A percentile compares a stretch with the other conserved stretches of the same genome.
Evolutionary conservation across 768 basidiomycete species (phyloP).

Genomic region (Antrodiella citrinella): DNA sequence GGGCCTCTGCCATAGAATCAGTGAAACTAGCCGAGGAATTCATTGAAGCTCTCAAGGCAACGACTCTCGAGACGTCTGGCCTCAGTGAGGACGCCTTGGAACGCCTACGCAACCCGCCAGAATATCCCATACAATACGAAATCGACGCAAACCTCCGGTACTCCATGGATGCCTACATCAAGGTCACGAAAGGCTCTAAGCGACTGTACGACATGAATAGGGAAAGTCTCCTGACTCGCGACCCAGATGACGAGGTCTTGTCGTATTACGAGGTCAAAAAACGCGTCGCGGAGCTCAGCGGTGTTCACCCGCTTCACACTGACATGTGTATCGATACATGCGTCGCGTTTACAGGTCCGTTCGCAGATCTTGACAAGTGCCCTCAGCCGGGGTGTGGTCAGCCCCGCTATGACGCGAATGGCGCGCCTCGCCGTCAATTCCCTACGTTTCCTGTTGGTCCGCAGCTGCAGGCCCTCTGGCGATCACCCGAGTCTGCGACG

Average conservation of each 20-base stretch:
- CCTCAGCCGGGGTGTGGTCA: not conserved
- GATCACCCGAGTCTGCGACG: not conserved
- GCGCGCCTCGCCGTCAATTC: slow-evolving; percentile 6
- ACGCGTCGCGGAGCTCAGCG: slow-evolving; percentile 22
- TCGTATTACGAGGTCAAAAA: slow-evolving; percentile 24
- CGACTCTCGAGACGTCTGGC: slow-evolving; percentile 1
- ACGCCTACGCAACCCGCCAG: slow-evolving; percentile 7
- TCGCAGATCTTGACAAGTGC: slow-evolving; percentile 7
- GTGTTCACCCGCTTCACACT: slow-evolving; percentile 24
- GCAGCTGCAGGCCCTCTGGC: slow-evolving; percentile 11
- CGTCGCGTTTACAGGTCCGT: slow-evolving; percentile 23
- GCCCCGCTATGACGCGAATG: not conserved
- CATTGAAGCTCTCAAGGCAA: not conserved
- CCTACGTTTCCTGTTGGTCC: slow-evolving; percentile 13
- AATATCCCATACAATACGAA: not conserved
- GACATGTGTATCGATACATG: slow-evolving; percentile 38
- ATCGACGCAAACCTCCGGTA: slow-evolving; percentile 16
- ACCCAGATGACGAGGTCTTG: slow-evolving; percentile 15
- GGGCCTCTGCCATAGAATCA: no score
- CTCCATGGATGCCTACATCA: slow-evolving; percentile 27
- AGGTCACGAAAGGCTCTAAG: slow-evolving; percentile 23
- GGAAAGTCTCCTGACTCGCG: slow-evolving; percentile 18
- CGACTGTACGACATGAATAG: slow-evolving; percentile 21
- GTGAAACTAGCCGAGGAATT: no score
- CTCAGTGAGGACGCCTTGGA: not conserved